Percentiles rank a stretch among this genome's conserved stretches.
These are phyloP conservation scores for Linum trigynum DNA, from an alignment of 345 rosid species.

Conservation along the genomic window DNA sequence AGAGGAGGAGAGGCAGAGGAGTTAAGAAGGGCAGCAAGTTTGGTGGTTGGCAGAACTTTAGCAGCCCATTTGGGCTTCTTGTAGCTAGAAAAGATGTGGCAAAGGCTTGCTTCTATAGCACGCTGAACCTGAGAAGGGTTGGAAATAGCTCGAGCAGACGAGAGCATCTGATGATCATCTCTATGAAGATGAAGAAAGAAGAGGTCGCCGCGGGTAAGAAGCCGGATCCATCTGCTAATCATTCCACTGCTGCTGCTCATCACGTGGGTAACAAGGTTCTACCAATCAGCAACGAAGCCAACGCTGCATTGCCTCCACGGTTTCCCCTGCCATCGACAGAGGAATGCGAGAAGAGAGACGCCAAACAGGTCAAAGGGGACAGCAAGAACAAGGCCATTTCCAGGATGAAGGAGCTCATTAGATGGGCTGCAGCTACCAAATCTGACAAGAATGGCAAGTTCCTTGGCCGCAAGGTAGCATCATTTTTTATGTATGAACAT, in stretches of 20 bases:
- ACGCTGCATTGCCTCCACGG: constrained; percentile 1
- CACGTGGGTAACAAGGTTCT: constrained; percentile 40
- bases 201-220: constrained; percentile 19
- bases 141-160: constrained; percentile 13
- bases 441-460: constrained; percentile 55
- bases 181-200: constrained; percentile 45
- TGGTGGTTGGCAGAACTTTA: constrained; percentile 16
- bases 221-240: constrained; percentile 16
- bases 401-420: constrained; percentile 66
- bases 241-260: neutral
- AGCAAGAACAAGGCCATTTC: constrained; percentile 38
- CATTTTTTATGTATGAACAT: neutral
- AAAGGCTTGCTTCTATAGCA: constrained; percentile 50
- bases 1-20: constrained; percentile 19
- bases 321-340: constrained; percentile 9
- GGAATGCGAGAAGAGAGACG: constrained; percentile 14
- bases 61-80: constrained; percentile 22
- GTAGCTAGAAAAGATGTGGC: constrained; percentile 46
- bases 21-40: neutral
- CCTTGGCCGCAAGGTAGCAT: constrained; percentile 51
- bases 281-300: constrained; percentile 30
- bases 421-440: constrained; percentile 76
- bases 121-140: constrained; percentile 32
- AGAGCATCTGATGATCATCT: constrained; percentile 17
- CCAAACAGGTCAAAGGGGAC: constrained; percentile 24